Percentiles rank a stretch among this genome's conserved stretches.
Evolutionary conservation across 2,329 filamentous ascomycete species (phyloP).

Genomic region (Neonectria neomacrospora): DNA sequence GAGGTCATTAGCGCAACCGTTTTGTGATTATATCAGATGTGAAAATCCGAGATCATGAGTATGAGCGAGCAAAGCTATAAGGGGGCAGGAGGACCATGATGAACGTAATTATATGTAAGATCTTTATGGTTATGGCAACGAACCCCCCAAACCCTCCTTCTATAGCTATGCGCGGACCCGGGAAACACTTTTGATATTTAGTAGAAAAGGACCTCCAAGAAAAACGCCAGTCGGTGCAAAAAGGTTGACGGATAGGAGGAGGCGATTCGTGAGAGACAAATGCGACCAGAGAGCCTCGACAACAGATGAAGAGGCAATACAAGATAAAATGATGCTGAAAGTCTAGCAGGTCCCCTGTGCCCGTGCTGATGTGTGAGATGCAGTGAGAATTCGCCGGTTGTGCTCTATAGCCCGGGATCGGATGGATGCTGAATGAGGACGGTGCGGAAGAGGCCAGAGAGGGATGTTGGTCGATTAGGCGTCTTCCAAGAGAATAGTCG

Average conservation of each 20-base stretch:
- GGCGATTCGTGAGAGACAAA: slow-evolving; percentile 18
- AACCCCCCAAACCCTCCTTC: slow-evolving; percentile 38
- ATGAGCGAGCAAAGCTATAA: neutral
- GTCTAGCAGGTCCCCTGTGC: slow-evolving; percentile 32
- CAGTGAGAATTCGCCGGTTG: slow-evolving; percentile 27
- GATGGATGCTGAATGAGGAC: slow-evolving; percentile 29
- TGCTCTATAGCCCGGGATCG: slow-evolving; percentile 30
- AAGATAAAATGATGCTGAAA: slow-evolving; percentile 29
- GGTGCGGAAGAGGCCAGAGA: slow-evolving; percentile 27
- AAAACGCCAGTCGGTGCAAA: slow-evolving; percentile 44
- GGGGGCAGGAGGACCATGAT: slow-evolving; percentile 11
- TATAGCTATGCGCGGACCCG: slow-evolving; percentile 40
- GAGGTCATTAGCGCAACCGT: neutral
- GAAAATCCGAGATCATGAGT: neutral
- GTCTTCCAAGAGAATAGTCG: slow-evolving; percentile 81
- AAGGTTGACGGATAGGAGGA: slow-evolving; percentile 36
- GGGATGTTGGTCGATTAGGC: slow-evolving; percentile 29
- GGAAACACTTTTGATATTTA: slow-evolving; percentile 44
- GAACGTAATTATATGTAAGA: slow-evolving; percentile 37
- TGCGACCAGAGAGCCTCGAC: slow-evolving; percentile 28
- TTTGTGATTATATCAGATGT: slow-evolving; percentile 4
- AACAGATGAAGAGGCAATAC: slow-evolving; percentile 25
- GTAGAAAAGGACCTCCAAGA: slow-evolving; percentile 37
- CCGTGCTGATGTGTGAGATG: slow-evolving; percentile 26
- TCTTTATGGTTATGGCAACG: slow-evolving; percentile 44